Evolutionary conservation across 495 filamentous ascomycete species (phyloP), one percentile per base, ranked within the genome.

Genomic region (Collariella sp.): DNA sequence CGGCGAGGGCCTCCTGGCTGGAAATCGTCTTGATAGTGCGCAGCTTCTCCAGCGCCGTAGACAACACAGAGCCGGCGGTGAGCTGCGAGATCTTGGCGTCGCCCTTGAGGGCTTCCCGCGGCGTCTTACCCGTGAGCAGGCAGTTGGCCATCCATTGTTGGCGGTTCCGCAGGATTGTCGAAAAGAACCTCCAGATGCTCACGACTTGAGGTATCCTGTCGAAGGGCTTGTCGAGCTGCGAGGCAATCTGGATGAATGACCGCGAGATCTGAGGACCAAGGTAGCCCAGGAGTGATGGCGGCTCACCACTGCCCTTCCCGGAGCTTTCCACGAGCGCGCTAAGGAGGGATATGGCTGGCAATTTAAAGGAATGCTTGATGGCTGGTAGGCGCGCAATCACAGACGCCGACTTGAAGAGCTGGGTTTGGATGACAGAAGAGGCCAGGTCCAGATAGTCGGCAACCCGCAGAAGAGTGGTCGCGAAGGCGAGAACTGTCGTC

Each of bases 101-200:
- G 1, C 69, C 70, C 53, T 82, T 84, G 58, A 88, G 66, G 1
- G 83, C 80, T 45, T 91, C 80, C 47, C 83, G 79, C 15, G 93
- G 88, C 0, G 87, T 88, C 55, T 83, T 83, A 22, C 93, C 93
- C 4, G 91, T 95, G 23, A 97, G 82, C 46, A 97, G 78, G 63
- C 89, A 91, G 41, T 95, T 88, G 0, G 91, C 83, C 72, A 99
- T 84, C 85, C 94, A 97, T 63, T 95, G 89, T 58, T 99, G 93
- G 50, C 88, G 84, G 62, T 87, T 90, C 62, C 88, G 86, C 43
- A 97, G 79, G 43, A 96, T 81, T n/a, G 83, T 83, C 24, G 91
- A 85, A 31, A 96, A 81, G 52, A 99, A 81, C 47, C 77, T 80
- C 93, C 93, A 97, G 46, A 89, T 84, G 20, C 76, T 72, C 45